Evolutionary conservation across 768 basidiomycete genomes (phyloP).

Genomic region (Gloeostereum incarnatum): DNA sequence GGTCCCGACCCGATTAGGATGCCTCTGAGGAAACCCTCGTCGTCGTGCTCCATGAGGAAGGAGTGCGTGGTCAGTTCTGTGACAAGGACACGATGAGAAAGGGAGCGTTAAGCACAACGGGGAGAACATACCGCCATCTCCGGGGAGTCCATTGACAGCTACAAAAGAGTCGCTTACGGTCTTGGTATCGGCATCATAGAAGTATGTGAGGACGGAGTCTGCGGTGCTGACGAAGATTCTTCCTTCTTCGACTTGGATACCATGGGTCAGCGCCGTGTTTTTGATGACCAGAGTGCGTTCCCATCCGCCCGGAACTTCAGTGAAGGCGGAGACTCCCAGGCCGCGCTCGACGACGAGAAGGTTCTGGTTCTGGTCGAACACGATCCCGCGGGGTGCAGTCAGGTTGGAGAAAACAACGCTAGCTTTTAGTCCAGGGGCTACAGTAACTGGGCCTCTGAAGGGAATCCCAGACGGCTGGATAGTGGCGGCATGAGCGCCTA

Average conservation of each 20-base stretch:
- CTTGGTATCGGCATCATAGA: constrained; percentile 22
- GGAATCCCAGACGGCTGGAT: constrained; percentile 22
- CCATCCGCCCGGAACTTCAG: constrained; percentile 20
- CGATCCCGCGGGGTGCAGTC: constrained; percentile 30
- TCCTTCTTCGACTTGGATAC: constrained; percentile 26
- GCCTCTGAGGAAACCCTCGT: constrained; percentile 8
- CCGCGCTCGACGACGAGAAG: constrained; percentile 34
- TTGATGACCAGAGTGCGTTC: constrained; percentile 26
- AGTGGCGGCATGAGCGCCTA: constrained; percentile 1
- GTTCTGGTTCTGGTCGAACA: constrained; percentile 26
- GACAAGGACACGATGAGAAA: too few species aligned
- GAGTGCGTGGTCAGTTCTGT: constrained; percentile 36
- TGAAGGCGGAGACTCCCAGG: constrained; percentile 30
- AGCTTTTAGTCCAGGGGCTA: constrained; percentile 24
- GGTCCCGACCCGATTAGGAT: constrained; percentile 29
- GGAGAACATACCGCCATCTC: constrained; percentile 16
- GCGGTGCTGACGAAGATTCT: constrained; percentile 30
- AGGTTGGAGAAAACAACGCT: constrained; percentile 29
- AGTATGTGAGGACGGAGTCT: constrained; percentile 21
- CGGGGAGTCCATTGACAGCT: not conserved
- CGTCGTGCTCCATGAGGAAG: constrained; percentile 20
- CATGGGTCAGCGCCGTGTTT: constrained; percentile 29
- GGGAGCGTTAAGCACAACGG: too few species aligned
- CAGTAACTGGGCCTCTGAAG: constrained; percentile 24
- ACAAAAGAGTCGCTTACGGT: constrained; percentile 9